Evolutionary conservation across 2,329 filamentous ascomycete species (phyloP).

Genomic region (Penicillium occitanis): DNA sequence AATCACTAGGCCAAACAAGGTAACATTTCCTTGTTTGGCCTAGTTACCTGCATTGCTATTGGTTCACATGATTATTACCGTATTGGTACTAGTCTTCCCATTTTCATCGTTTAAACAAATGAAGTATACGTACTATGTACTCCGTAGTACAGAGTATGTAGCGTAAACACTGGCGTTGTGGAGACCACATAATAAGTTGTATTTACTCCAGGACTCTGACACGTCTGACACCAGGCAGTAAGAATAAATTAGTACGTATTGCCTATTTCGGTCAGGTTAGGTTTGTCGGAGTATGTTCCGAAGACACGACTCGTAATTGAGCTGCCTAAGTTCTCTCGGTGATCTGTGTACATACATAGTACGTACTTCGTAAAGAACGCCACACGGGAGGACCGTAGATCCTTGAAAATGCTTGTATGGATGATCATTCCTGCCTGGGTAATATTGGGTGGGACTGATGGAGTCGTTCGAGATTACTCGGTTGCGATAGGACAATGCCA

Average conservation of each 20-base stretch:
- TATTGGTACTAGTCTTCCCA: not conserved
- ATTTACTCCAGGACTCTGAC: not conserved
- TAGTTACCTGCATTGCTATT: not conserved
- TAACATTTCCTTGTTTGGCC: not conserved
- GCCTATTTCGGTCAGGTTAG: not conserved
- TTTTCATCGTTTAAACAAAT: not conserved
- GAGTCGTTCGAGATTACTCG: not conserved
- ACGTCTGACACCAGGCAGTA: not conserved
- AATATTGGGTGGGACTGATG: not conserved
- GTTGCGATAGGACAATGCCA: not conserved
- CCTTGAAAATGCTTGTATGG: constrained; percentile 9
- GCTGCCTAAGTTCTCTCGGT: not conserved
- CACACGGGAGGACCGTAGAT: constrained; percentile 8
- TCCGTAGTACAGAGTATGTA: too few species aligned
- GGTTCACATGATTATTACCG: not conserved
- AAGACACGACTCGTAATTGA: not conserved
- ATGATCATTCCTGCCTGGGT: constrained; percentile 2
- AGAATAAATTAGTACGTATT: not conserved
- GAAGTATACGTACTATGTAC: not conserved
- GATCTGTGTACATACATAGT: not conserved
- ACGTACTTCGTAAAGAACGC: not conserved
- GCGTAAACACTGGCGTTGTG: not conserved
- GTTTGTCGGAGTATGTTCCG: not conserved
- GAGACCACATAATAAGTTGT: not conserved
- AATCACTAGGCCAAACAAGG: not conserved